Evolutionary conservation across 2,329 filamentous ascomycete genomes (phyloP), one percentile per base, ranked within the genome.

Genomic region (Dactylellina drechsleri): DNA sequence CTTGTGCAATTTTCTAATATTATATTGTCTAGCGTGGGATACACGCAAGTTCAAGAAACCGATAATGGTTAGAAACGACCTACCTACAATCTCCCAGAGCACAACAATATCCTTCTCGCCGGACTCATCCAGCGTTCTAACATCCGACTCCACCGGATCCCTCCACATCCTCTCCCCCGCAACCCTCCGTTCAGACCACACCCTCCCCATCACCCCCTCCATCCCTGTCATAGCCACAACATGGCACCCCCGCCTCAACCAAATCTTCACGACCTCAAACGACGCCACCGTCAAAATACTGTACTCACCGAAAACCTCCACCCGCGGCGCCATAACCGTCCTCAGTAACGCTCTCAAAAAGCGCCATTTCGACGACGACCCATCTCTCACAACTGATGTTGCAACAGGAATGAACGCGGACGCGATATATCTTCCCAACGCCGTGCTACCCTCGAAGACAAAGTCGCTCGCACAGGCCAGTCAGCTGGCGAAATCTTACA

Each of bases 161-260:
- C 87, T 99, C 26, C 91, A 97, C 82, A 95, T 99, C 74, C 84
- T 99, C 72, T 98, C 97, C 80, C 92, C 95, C 0, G 95, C 93
- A 45, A 98, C 96, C 58, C 85, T 99, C 66, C 89, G 87, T 70
- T 86, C 93, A 0, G 93, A 97, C 81, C 88, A 92, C 31, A 89
- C 94, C 66, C 96, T 94, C 1, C 90, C 92, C 2, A 88, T 99
- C n/a, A 97, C 94, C 0, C 90, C 92, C 0, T 91, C 90, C 13
- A 91, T 89, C 4, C 87, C 94, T 0, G 84, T 99, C 7, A 91
- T 98, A 76, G 89, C 90, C 1, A 92, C 96, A 26, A 85, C 91
- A 76, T 99, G 95, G 95, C 94, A 99, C 80, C 86, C 91, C 18
- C 96, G 93, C 82, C 88, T 99, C 80, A 98, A 99, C 81, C 95